These are phyloP conservation scores for Trapa incisa DNA, from an alignment of 345 rosid species.

Conservation along the genomic window DNA sequence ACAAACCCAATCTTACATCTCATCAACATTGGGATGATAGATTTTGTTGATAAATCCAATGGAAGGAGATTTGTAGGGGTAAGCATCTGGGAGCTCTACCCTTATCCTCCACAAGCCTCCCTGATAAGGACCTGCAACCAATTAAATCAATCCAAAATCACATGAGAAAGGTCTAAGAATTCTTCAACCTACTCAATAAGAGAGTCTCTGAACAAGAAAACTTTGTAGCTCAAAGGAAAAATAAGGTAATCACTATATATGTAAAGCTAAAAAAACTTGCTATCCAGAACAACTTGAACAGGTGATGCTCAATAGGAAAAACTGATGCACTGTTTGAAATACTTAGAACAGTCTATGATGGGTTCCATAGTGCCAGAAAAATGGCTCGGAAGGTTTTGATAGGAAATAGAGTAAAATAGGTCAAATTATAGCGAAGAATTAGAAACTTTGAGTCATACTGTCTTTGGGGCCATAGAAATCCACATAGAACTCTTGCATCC, in stretches of 20 bases:
- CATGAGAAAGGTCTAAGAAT: slow-evolving; percentile 1
- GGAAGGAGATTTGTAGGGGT: slow-evolving; percentile 98
- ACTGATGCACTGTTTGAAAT: not conserved
- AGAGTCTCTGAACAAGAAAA: not conserved
- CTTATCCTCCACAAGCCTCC: slow-evolving; percentile 95
- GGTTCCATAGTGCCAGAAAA: not conserved
- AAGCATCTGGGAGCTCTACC: slow-evolving; percentile 97
- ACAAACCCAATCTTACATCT: slow-evolving; percentile 38
- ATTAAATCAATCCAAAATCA: not conserved
- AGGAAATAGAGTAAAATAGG: not conserved
- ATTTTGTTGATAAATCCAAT: slow-evolving; percentile 88
- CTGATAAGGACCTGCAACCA: slow-evolving; percentile 62
- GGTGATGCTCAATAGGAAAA: not conserved
- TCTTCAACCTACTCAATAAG: not conserved
- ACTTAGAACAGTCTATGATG: not conserved
- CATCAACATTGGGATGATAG: slow-evolving; percentile 98
- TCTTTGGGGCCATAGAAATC: slow-evolving; percentile 96
- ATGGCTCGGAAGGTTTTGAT: not conserved
- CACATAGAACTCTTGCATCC: slow-evolving; percentile 93
- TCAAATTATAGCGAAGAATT: not conserved
- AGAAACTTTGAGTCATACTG: slow-evolving; percentile 24
- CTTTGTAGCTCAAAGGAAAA: not conserved
- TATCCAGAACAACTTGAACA: not conserved
- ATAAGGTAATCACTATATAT: not conserved
- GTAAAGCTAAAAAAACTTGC: not conserved